These are phyloP conservation scores for Postia placenta DNA, from an alignment of 768 basidiomycete genomes.

Conservation along the genomic window DNA sequence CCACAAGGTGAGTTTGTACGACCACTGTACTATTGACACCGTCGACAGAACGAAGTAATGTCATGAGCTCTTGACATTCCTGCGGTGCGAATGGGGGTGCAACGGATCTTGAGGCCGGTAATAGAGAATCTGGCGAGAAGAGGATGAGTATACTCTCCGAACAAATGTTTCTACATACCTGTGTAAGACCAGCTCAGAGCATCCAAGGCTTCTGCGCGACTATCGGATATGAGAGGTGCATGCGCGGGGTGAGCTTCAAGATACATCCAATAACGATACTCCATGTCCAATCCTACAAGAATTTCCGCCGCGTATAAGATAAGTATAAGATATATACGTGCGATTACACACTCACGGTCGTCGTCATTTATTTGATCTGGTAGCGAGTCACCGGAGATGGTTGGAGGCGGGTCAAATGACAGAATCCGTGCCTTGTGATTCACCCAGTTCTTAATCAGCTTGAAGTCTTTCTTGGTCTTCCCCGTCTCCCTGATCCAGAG, in stretches of 20 bases:
- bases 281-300: slow-evolving; percentile 57
- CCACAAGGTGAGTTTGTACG: slow-evolving; percentile 57
- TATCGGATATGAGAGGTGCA: slow-evolving; percentile 45
- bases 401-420: slow-evolving; percentile 36
- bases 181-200: slow-evolving; percentile 79
- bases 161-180: slow-evolving; percentile 34
- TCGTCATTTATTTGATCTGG: slow-evolving; percentile 24
- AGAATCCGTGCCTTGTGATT: slow-evolving; percentile 57
- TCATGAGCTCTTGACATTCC: slow-evolving; percentile 72
- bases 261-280: slow-evolving; percentile 79
- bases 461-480: slow-evolving; percentile 26
- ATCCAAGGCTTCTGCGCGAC: slow-evolving; percentile 65
- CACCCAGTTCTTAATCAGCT: slow-evolving; percentile 51
- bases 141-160: no score
- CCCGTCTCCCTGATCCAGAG: slow-evolving; percentile 53
- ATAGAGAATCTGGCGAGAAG: slow-evolving; percentile 61
- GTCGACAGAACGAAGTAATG: slow-evolving; percentile 43
- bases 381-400: slow-evolving; percentile 13
- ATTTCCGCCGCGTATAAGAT: background rate
- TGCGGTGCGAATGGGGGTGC: slow-evolving; percentile 68
- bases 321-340: background rate
- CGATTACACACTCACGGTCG: slow-evolving; percentile 30
- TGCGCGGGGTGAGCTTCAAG: slow-evolving; percentile 79
- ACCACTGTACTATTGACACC: slow-evolving; percentile 39
- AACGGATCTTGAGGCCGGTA: slow-evolving; percentile 50